These are phyloP conservation scores for Xerocomus potaroensis DNA, from an alignment of 768 basidiomycete species.

Conservation along the genomic window DNA sequence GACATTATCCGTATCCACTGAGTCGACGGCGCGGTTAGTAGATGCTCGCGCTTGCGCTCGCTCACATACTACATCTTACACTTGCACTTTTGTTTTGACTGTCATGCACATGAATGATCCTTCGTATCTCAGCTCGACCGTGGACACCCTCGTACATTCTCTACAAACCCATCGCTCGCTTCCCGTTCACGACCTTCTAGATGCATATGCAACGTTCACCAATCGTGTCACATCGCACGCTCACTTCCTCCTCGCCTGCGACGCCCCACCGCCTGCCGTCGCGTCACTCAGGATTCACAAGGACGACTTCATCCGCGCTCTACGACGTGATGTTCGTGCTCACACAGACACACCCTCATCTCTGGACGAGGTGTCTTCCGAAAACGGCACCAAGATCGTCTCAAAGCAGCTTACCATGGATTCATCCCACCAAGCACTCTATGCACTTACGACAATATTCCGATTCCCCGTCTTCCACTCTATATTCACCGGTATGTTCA, in stretches of 20 bases:
- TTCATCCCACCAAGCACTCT: conserved; percentile 53
- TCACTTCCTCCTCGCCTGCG: conserved; percentile 3
- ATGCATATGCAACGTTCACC: conserved; percentile 56
- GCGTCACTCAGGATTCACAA: conserved; percentile 32
- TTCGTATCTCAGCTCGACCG: conserved; percentile 36
- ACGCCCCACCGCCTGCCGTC: conserved; percentile 18
- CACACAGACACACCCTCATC: too few relatives aligned
- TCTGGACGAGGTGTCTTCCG: neutral
- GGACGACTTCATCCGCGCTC: conserved; percentile 34
- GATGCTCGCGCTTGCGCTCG: too few relatives aligned
- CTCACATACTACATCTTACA: too few relatives aligned
- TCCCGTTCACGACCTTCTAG: conserved; percentile 52
- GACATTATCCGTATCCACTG: too few relatives aligned
- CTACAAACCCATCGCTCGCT: conserved; percentile 35
- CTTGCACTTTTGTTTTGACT: neutral
- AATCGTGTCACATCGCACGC: conserved; percentile 35
- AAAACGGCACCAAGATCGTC: conserved; percentile 20
- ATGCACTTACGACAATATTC: conserved; percentile 48
- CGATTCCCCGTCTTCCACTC: conserved; percentile 41
- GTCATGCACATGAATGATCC: conserved; percentile 18
- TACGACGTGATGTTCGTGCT: conserved; percentile 52
- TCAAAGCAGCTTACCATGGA: conserved; percentile 40
- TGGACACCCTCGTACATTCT: conserved; percentile 47
- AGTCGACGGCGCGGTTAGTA: too few relatives aligned
- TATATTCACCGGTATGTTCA: conserved; percentile 47